Evolutionary conservation across 2,329 filamentous ascomycete genomes (phyloP), one percentile per base, ranked within the genome.

Genomic region (Fonsecaea multimorphosa): DNA sequence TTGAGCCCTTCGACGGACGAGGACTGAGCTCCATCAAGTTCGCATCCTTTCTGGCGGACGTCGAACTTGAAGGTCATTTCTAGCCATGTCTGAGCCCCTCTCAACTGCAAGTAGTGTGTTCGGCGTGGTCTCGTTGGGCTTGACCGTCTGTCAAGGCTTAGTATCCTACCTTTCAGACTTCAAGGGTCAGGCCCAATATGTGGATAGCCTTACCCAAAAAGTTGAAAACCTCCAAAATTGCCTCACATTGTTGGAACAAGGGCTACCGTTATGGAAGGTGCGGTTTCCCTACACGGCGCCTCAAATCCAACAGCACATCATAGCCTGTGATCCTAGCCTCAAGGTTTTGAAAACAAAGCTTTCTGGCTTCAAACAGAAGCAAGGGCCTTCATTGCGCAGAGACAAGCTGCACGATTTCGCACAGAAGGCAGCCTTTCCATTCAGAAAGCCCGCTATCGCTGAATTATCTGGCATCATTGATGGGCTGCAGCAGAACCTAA

Each of bases 111-210:
- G 51, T 11, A 46, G 60, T n/a, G 60, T 53, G 14, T 22, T 62
- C 16, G 60, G 60, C 2, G 60, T 62, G 9, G 22, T 62, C 19
- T 62, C 60, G 14, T 49, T 62, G 11, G 60, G 60, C 24, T 16
- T 62, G 51, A 40, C 52, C 19, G 60, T 62, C 8, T 62, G 60
- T 32, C n/a, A 62, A 9, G 52, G 60, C 60, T 27, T 62, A 11
- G 34, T 57, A 8, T 56, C 60, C 12, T 62, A 62, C 24, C 27
- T 27, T 16, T 46, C 49, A 14, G 51, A 52, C 29, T 57, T 31
- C 29, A 62, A 56, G 32, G 60, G 60, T 24, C 52, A 62, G 36
- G 1, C 6, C 12, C 60, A 62, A 49, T 62, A 56, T 36, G 51
- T 62, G 7, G 38, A 55, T 32, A 32, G 12, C 19, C 51, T 62